Evolutionary conservation across 139 green algal species (phyloP).

Genomic region (Pedinophyceae sp.): DNA sequence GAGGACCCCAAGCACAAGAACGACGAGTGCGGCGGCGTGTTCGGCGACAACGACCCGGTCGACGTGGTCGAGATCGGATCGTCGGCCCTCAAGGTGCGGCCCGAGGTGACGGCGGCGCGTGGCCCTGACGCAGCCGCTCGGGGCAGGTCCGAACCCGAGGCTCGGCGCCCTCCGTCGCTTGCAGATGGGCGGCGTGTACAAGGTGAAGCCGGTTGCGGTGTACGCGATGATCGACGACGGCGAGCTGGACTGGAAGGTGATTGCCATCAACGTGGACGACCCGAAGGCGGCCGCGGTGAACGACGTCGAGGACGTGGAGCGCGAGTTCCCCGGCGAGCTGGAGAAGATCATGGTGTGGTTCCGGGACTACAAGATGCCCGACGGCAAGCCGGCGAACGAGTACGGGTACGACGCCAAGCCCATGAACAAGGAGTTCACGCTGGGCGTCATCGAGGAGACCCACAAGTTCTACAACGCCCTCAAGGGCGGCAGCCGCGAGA

Average conservation of each 20-base stretch:
- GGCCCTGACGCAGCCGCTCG: too few relatives aligned
- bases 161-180: too few relatives aligned
- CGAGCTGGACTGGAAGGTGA: conserved; percentile 99
- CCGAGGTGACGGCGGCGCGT: too few relatives aligned
- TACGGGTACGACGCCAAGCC: conserved; percentile 86
- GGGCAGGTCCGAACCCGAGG: too few relatives aligned
- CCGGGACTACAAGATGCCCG: conserved; percentile 97
- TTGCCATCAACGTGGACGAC: conserved; percentile 75
- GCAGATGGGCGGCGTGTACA: conserved; percentile 81
- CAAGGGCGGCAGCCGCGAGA: conserved; percentile 20
- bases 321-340: conserved; percentile 84
- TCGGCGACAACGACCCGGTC: conserved; percentile 96
- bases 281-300: conserved; percentile 80
- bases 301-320: conserved; percentile 91
- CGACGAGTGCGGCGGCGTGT: conserved; percentile 24
- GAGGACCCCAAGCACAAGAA: conserved; percentile 69
- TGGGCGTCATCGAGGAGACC: conserved; percentile 40
- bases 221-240: conserved; percentile 97
- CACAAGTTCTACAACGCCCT: conserved; percentile 28
- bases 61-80: conserved; percentile 95
- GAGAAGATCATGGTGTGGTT: conserved; percentile 90
- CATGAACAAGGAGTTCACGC: conserved; percentile 65
- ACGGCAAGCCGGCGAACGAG: conserved; percentile 88
- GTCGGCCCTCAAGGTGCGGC: too few relatives aligned
- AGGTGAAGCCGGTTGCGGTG: conserved; percentile 48